Conservation (phyloP, 2,329 filamentous ascomycete species). For the Fusarium compactum region DNA sequence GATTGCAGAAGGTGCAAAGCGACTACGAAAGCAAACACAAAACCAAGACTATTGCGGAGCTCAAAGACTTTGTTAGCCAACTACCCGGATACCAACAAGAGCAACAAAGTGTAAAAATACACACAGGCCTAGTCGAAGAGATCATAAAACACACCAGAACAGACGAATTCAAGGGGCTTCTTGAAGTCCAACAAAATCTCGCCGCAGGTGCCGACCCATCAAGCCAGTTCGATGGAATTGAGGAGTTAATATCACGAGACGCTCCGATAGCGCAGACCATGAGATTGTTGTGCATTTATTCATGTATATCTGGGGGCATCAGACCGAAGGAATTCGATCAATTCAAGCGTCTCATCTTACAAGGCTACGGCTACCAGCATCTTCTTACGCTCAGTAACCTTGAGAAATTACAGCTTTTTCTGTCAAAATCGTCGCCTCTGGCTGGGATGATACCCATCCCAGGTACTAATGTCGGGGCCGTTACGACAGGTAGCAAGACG, state of each 20-base stretch:
- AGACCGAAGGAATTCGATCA: conserved; percentile 89
- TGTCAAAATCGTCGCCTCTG: conserved; percentile 80
- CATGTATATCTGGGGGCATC: conserved; percentile 88
- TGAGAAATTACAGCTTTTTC: conserved; percentile 89
- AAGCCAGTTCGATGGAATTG: conserved; percentile 89
- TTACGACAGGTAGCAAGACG: conserved; percentile 75
- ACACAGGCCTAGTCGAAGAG: conserved; percentile 92
- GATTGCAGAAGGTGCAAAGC: conserved; percentile 82
- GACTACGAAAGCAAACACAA: conserved; percentile 93
- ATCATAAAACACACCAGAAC: conserved; percentile 93
- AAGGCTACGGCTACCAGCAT: conserved; percentile 96
- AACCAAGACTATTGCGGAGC: conserved; percentile 88
- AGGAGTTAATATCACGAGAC: conserved; percentile 92
- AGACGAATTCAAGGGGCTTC: conserved; percentile 86
- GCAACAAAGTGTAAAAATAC: conserved; percentile 90
- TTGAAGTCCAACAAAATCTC: conserved; percentile 96
- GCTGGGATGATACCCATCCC: conserved; percentile 85
- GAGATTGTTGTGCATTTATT: conserved; percentile 89
- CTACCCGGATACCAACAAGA: conserved; percentile 93
- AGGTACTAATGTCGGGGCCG: conserved; percentile 60
- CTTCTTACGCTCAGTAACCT: conserved; percentile 88
- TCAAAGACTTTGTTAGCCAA: conserved; percentile 95
- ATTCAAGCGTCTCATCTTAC: conserved; percentile 87
- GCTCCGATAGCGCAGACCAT: conserved; percentile 84
- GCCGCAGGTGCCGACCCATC: conserved; percentile 90